These are phyloP conservation scores for Myriosclerotinia scirpicola DNA, from an alignment of 2,329 filamentous ascomycete genomes.

Conservation along the genomic window DNA sequence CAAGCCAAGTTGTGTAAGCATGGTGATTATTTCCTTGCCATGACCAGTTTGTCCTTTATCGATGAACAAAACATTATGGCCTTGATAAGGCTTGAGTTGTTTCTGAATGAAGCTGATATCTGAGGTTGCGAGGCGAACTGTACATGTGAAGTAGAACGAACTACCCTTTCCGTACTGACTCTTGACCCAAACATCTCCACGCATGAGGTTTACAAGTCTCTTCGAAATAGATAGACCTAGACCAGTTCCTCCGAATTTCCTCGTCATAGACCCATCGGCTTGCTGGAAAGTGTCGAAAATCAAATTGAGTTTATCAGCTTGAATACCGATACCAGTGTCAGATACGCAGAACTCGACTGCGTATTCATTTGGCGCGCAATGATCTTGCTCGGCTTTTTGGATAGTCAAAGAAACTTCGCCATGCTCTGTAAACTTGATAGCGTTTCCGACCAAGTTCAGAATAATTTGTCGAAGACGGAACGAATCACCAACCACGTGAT, in stretches of 20 bases:
- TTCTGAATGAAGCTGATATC: conserved; percentile 77
- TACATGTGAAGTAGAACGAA: conserved; percentile 94
- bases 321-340: conserved; percentile 96
- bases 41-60: conserved; percentile 83
- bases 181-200: conserved; percentile 93
- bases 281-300: conserved; percentile 99
- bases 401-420: conserved; percentile 97
- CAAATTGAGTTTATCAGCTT: conserved; percentile 89
- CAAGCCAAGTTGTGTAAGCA: conserved; percentile 77
- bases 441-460: conserved; percentile 93
- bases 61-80: conserved; percentile 90
- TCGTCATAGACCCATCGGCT: conserved; percentile 93
- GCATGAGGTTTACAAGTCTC: conserved; percentile 92
- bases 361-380: conserved; percentile 73
- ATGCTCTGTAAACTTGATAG: conserved; percentile 98
- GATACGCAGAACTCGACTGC: conserved; percentile 94
- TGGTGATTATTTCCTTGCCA: conserved; percentile 71
- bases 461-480: conserved; percentile 97
- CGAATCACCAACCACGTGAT: conserved; percentile 93
- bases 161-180: conserved; percentile 89
- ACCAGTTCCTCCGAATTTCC: conserved; percentile 93
- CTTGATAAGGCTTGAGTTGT: conserved; percentile 85
- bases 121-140: conserved; percentile 78
- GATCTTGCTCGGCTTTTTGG: conserved; percentile 64
- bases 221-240: conserved; percentile 94